Base-by-base conservation (phyloP, 495 filamentous ascomycete genomes). In the Mytilinidion resinicola region DNA sequence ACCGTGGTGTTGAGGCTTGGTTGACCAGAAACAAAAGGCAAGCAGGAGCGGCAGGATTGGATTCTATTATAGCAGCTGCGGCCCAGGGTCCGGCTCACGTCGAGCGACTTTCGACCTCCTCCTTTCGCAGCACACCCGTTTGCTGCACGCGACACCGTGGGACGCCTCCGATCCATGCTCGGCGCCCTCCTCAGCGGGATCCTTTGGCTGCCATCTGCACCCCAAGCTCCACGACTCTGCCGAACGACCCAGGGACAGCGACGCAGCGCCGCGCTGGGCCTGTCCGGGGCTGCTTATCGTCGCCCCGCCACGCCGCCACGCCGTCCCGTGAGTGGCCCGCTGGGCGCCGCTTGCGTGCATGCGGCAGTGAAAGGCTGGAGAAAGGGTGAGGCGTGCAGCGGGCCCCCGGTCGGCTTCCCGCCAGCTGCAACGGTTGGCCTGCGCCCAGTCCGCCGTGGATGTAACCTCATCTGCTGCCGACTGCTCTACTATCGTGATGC, bases 371-470 rank as follows among this genome's bases (percentile, higher is more conserved):
- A 25, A 25, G 46, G 19, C 33, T 49, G 46, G 33, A 25, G 33
- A 49, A 49, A 49, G 17, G 46, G 46, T 49, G 19, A 9, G 46
- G 46, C 46, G 14, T 49, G 46, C 44, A 48, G 44, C 44, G 21
- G 4, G 4, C n/a, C 11, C 10, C 44, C 6, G 19, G 15, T 25
- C 46, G 25, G 15, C 21, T 25, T 20, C 46, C 46, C 46, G 46
- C 46, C 21, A 49, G 21, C 46, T 49, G 46, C 46, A 49, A 49
- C 46, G 46, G 46, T 49, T 25, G 46, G 46, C 17, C 17, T 49
- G 46, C 46, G 10, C 44, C 21, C 21, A 49, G 7, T 12, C 15
- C 12, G 15, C 46, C 46, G 46, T 25, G 12, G 33, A 49, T 49
- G 46, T 49, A 49, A 49, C 46, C 46, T 49, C 17, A 49, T 49